Conservation (phyloP, 2,329 filamentous ascomycete genomes). For the Pseudonectria buxi region DNA sequence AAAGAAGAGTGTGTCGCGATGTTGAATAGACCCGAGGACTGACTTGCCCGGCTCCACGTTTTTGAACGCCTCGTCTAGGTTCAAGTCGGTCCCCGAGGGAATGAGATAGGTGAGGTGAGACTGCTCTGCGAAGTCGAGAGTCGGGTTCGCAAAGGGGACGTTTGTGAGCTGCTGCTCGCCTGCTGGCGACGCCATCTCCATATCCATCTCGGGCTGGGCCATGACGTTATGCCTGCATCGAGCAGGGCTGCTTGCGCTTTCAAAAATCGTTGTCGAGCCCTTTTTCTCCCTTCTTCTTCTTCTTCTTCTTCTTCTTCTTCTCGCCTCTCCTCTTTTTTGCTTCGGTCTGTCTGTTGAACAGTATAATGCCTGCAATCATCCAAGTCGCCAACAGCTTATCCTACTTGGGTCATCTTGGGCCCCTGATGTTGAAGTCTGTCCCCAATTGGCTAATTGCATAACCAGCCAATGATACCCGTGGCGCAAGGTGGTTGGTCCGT, state of each 20-base stretch:
- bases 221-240: conserved; percentile 5
- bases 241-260: conserved; percentile 4
- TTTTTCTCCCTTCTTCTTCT: background rate
- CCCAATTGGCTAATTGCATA: conserved; percentile 9
- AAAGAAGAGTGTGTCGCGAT: conserved; percentile 63
- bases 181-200: conserved; percentile 16
- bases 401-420: no score
- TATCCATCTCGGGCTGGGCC: conserved; percentile 15
- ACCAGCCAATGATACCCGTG: background rate
- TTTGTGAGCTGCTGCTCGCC: conserved; percentile 14
- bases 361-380: background rate
- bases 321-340: conserved; percentile 6
- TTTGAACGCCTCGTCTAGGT: conserved; percentile 46
- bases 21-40: conserved; percentile 51
- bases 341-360: conserved; percentile 13
- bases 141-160: conserved; percentile 17
- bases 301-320: conserved; percentile 1
- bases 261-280: background rate
- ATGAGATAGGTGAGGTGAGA: conserved; percentile 56
- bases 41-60: conserved; percentile 36
- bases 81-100: conserved; percentile 48
- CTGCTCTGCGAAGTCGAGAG: conserved; percentile 44
- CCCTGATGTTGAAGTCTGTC: background rate
- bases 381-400: no score
- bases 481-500: conserved; percentile 14